Evolutionary conservation across 495 filamentous ascomycete genomes (phyloP), one percentile per base, ranked within the genome.

Genomic region (Aspergillus mulundensis): DNA sequence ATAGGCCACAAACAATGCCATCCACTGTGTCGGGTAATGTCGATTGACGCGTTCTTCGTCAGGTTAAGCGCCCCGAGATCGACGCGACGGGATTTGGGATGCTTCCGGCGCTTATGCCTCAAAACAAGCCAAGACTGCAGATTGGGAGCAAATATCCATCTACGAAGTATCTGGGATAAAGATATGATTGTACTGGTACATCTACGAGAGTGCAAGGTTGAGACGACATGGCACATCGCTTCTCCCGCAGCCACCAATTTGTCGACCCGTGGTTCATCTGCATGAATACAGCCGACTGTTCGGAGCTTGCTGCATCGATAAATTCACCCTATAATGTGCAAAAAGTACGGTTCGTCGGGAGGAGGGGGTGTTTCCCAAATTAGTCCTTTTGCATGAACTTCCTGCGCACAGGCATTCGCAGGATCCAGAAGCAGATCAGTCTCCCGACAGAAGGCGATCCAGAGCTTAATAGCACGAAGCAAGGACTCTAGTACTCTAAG

Each of bases 391-490:
- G 58, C 59, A 59, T 61, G 54, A 61, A 57, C 53, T 61, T 59
- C 57, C 62, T 53, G 61, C 45, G 62, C 62, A 50, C 58, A 58
- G 50, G 50, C 53, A 54, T 44, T 45, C 47, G 48, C 52, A 59
- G 59, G 42, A 36, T 49, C 43, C 53, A 59, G 56, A 50, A 56
- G 51, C 50, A 57, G 56, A 65, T 61, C 53, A 45, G 43, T 24
- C 44, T 58, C 34, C 57, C 54, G 19, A 47, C 59, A 58, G 54
- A 51, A 55, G 55, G 39, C 42, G 56, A 48, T 51, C 48, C 56
- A 61, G 62, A 54, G 48, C 20, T 41, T 58, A 69, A 65, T 70
- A 71, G 65, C 66, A 66, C 56, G 60, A 76, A 72, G 71, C 71
- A 76, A 76, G 72, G 72, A 71, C 59, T 53, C 44, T 16, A 30